Base-by-base conservation (phyloP, 225 moss, liverwort and hornwort species). In the Pseudisothecium myosuroides region DNA sequence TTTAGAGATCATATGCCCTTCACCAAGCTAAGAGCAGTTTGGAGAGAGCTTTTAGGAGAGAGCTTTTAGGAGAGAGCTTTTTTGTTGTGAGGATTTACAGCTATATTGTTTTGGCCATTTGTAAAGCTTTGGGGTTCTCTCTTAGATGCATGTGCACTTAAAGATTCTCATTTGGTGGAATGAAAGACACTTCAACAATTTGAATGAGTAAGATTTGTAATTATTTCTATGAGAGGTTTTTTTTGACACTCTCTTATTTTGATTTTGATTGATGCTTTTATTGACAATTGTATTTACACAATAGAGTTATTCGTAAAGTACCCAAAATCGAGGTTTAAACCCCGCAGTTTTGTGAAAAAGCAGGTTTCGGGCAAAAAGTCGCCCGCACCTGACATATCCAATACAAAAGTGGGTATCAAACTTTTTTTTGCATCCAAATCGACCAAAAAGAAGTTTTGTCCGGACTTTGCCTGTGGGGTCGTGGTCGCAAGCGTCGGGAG, bases 21-120 rank as follows among this genome's bases (percentile, higher is more conserved):
- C n/a, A n/a, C n/a, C n/a, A n/a, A n/a, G n/a, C n/a, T n/a, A n/a
- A n/a, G n/a, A n/a, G n/a, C n/a, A n/a, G n/a, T n/a, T n/a, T n/a
- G n/a, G n/a, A n/a, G n/a, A n/a, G n/a, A n/a, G n/a, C n/a, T n/a
- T n/a, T n/a, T n/a, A n/a, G n/a, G n/a, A n/a, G n/a, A n/a, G n/a
- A n/a, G n/a, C n/a, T n/a, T n/a, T n/a, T n/a, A n/a, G 18, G 18
- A 49, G 0, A 21, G 2, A 34, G 4, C 0, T 19, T 5, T 21
- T 76, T 20, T 50, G 2, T 50, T 76, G 5, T 76, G 11, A 76
- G 8, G 13, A 50, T 50, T 50, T 75, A 5, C 50, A 0, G 13
- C 32, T 49, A 49, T 34, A 1, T 0, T 34, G 0, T 11, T 50
- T 34, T 21, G 12, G 19, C 2, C 5, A 20, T 34, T 76, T 52